Percentiles rank a stretch among this genome's conserved stretches.
Conservation (phyloP, 805 yeast genomes). For the Nakazawaea populi region DNA sequence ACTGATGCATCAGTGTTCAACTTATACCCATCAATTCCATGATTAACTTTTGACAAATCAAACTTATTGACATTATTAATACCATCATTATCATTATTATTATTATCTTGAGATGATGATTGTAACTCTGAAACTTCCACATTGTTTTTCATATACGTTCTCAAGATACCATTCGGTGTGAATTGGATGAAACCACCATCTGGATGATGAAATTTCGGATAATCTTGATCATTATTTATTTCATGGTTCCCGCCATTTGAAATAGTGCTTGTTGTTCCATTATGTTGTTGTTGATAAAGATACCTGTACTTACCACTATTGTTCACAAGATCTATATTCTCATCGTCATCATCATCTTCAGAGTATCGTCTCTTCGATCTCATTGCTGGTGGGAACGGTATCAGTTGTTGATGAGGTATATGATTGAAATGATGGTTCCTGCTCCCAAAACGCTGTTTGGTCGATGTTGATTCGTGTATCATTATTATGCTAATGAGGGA, state of each 20-base stretch:
- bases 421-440: background rate
- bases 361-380: background rate
- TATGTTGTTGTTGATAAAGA: conserved; percentile 18
- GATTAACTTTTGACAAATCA: conserved; percentile 22
- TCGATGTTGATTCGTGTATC: background rate
- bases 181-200: conserved; percentile 57
- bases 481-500: background rate
- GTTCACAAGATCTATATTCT: background rate
- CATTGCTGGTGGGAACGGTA: background rate
- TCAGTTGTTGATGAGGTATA: background rate
- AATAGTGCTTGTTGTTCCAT: background rate
- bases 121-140: conserved; percentile 43
- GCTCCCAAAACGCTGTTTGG: background rate
- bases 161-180: conserved; percentile 58
- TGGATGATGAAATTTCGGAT: conserved; percentile 55
- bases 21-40: conserved; percentile 32
- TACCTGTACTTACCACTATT: background rate
- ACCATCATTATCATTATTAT: background rate
- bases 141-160: conserved; percentile 37
- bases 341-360: background rate
- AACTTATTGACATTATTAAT: conserved; percentile 23
- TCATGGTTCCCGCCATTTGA: conserved; percentile 13
- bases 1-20: conserved; percentile 17
- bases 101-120: conserved; percentile 17
- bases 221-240: conserved; percentile 31